phyloP scores from a whole-genome alignment of 2,329 filamentous ascomycete genomes.

The Aureobasidium leucospermi region DNA sequence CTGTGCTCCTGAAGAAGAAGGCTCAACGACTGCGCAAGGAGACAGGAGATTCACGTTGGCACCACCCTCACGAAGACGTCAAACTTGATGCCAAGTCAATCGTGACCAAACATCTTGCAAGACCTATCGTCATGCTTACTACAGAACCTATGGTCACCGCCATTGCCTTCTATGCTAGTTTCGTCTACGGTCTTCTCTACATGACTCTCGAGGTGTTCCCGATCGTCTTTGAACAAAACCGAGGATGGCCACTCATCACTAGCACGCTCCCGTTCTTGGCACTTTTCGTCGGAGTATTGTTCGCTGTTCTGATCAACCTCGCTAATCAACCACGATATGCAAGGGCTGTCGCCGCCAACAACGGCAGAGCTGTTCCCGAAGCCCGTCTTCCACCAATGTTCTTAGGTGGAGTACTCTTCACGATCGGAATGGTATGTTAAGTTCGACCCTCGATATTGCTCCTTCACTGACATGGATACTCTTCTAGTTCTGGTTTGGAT shows the following conservation, averaged over 20 bases:
- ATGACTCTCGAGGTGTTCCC: conserved; percentile 42
- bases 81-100: conserved; percentile 35
- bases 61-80: conserved; percentile 39
- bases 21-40: conserved; percentile 32
- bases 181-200: conserved; percentile 42
- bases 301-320: conserved; percentile 35
- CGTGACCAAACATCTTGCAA: conserved; percentile 36
- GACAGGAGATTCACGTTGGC: conserved; percentile 33
- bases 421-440: conserved; percentile 23
- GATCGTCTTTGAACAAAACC: conserved; percentile 38
- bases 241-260: conserved; percentile 36
- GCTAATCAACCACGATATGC: conserved; percentile 35
- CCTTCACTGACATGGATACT: too few species aligned
- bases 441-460: too few species aligned
- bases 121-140: conserved; percentile 38
- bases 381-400: conserved; percentile 39
- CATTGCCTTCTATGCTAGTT: conserved; percentile 39
- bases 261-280: conserved; percentile 41
- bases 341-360: conserved; percentile 30
- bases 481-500: conserved; percentile 37
- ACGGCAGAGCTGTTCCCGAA: conserved; percentile 28
- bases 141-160: conserved; percentile 43
- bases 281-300: conserved; percentile 39
- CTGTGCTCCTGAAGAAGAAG: conserved; percentile 33
- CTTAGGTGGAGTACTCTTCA: conserved; percentile 37